phyloP scores from a whole-genome alignment of 2,329 filamentous ascomycete species.

The Zymoseptoria pseudotritici region DNA sequence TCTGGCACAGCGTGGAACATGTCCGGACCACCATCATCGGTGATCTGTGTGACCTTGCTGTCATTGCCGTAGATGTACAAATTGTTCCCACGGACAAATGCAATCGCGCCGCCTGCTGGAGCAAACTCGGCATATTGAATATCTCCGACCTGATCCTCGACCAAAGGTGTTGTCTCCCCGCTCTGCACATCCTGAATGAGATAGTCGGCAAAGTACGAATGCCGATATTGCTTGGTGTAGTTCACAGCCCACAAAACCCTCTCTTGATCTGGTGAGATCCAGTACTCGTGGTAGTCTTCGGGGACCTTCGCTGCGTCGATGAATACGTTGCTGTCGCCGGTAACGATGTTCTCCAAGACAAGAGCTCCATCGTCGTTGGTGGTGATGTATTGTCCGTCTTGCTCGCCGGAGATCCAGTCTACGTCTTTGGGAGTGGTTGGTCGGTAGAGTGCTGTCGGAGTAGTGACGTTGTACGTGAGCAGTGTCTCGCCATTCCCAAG shows the following conservation, averaged over 20 bases:
- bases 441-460: conserved; percentile 8
- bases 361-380: conserved; percentile 45
- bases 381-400: conserved; percentile 57
- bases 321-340: conserved; percentile 50
- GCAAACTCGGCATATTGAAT: conserved; percentile 61
- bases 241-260: conserved; percentile 58
- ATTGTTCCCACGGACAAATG: conserved; percentile 61
- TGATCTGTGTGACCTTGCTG: conserved; percentile 51
- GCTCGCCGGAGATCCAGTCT: conserved; percentile 51
- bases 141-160: conserved; percentile 53
- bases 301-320: conserved; percentile 53
- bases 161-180: conserved; percentile 48
- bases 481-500: conserved; percentile 10
- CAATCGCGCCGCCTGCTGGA: conserved; percentile 51
- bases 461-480: conserved; percentile 16
- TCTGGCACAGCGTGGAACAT: conserved; percentile 59
- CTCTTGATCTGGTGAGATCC: conserved; percentile 53
- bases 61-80: conserved; percentile 53
- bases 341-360: conserved; percentile 55
- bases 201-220: conserved; percentile 63
- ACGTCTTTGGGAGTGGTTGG: conserved; percentile 5
- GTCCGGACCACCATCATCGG: conserved; percentile 52
- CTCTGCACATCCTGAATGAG: conserved; percentile 55
- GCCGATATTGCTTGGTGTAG: conserved; percentile 60
- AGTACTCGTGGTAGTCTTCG: conserved; percentile 49